phyloP scores from a whole-genome alignment of 495 filamentous ascomycete species.

The Aspergillus wentii region DNA sequence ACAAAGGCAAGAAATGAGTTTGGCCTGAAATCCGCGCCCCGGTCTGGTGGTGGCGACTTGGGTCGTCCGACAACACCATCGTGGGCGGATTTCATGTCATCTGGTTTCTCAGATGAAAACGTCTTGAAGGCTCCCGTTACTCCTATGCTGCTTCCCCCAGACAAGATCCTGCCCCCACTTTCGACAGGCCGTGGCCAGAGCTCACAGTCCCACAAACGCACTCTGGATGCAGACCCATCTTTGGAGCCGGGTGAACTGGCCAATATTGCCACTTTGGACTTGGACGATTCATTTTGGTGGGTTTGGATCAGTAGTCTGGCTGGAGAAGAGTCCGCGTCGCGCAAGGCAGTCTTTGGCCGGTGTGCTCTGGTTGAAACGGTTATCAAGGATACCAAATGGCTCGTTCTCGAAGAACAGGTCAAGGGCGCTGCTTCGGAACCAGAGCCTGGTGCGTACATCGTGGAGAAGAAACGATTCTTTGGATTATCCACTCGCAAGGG shows the following conservation, averaged over 20 bases:
- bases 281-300: conserved; percentile 99
- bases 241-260: conserved; percentile 92
- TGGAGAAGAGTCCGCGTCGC: conserved; percentile 73
- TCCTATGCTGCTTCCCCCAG: conserved; percentile 74
- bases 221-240: conserved; percentile 54
- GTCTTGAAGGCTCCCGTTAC: conserved; percentile 43
- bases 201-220: conserved; percentile 79
- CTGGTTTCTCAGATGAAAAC: conserved; percentile 78
- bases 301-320: conserved; percentile 98
- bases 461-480: conserved; percentile 90
- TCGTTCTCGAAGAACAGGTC: conserved; percentile 93
- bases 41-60: conserved; percentile 55
- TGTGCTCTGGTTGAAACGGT: conserved; percentile 88
- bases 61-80: conserved; percentile 92
- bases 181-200: conserved; percentile 64
- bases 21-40: conserved; percentile 54
- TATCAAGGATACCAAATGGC: conserved; percentile 78
- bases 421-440: conserved; percentile 86
- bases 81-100: conserved; percentile 95
- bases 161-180: conserved; percentile 87
- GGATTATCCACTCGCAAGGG: conserved; percentile 72
- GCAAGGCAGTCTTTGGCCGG: conserved; percentile 90
- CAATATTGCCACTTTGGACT: conserved; percentile 76
- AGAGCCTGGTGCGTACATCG: conserved; percentile 80
- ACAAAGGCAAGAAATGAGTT: conserved; percentile 23